Conservation (phyloP, 73 alveolate genomes). For the Paraurostyla sp. region DNA sequence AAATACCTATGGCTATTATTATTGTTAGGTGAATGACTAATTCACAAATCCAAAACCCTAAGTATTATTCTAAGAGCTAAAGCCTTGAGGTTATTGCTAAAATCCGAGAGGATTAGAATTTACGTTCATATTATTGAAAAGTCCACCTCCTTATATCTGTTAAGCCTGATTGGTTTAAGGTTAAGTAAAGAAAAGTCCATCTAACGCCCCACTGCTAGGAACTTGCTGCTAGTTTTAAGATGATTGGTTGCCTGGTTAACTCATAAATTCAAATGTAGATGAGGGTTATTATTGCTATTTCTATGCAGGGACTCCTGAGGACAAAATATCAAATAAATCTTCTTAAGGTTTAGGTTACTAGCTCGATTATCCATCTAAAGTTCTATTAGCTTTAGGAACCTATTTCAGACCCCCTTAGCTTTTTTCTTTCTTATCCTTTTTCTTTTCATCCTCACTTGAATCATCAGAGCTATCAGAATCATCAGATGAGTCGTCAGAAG, state of each 20-base stretch:
- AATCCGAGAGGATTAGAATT: no score
- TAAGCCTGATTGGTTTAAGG: background rate
- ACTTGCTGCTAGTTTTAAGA: no score
- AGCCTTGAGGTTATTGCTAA: no score
- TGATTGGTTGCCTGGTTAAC: no score
- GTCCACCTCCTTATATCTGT: background rate
- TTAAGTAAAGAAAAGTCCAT: background rate
- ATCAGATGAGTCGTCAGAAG: constrained; percentile 11
- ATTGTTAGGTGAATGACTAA: no score
- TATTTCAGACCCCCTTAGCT: background rate
- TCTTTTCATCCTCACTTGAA: background rate
- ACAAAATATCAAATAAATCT: background rate
- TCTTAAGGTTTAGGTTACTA: background rate
- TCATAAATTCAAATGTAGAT: no score
- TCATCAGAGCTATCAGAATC: background rate
- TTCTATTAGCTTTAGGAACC: constrained; percentile 2
- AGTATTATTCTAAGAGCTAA: no score
- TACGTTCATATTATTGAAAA: no score
- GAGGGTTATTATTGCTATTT: background rate
- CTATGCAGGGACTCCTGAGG: background rate
- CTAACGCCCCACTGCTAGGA: background rate
- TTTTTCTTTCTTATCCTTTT: background rate
- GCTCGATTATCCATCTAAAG: background rate
- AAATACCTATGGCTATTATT: no score
- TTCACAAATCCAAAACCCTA: no score